Evolutionary conservation across 176 grass and related monocot genomes (phyloP).

Genomic region (Zoysia japonica): DNA sequence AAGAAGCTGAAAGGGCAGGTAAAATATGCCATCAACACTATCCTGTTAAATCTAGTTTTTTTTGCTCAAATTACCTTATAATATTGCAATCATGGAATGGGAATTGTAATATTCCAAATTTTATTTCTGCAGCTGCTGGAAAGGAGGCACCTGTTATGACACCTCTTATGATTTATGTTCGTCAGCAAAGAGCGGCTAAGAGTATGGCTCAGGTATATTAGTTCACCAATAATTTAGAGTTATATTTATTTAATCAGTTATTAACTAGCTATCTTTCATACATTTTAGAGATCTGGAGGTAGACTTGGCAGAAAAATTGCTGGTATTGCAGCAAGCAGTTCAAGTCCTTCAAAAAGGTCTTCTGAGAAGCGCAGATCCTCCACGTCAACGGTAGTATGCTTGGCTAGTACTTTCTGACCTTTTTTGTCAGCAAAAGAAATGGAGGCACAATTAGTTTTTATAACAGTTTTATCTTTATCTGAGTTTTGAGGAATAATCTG

Average conservation of each 20-base stretch:
- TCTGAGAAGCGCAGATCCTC: slow-evolving; percentile 80
- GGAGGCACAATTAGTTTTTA: background rate
- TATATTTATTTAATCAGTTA: slow-evolving; percentile 20
- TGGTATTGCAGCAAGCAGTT: slow-evolving; percentile 60
- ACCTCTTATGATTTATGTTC: slow-evolving; percentile 88
- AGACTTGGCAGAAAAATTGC: slow-evolving; percentile 71
- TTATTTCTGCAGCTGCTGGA: slow-evolving; percentile 59
- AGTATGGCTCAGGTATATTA: slow-evolving; percentile 63
- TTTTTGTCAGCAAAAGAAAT: slow-evolving; percentile 8
- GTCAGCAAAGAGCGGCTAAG: slow-evolving; percentile 91
- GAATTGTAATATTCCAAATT: slow-evolving; percentile 18
- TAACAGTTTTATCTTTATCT: background rate
- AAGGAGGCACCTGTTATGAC: slow-evolving; percentile 85
- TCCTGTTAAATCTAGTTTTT: slow-evolving; percentile 12
- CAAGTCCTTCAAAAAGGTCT: slow-evolving; percentile 63
- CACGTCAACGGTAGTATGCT: slow-evolving; percentile 56
- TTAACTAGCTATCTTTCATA: slow-evolving; percentile 11
- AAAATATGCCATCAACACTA: slow-evolving; percentile 28
- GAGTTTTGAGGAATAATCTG: background rate
- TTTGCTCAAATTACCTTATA: slow-evolving; percentile 24
- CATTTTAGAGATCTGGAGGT: slow-evolving; percentile 66
- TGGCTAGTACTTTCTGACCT: background rate
- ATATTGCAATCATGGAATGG: slow-evolving; percentile 34
- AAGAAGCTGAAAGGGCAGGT: slow-evolving; percentile 98
- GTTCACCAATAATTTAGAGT: background rate